Base-by-base conservation (phyloP, 2,329 filamentous ascomycete genomes). In the Xylariomycetidae sp. region DNA sequence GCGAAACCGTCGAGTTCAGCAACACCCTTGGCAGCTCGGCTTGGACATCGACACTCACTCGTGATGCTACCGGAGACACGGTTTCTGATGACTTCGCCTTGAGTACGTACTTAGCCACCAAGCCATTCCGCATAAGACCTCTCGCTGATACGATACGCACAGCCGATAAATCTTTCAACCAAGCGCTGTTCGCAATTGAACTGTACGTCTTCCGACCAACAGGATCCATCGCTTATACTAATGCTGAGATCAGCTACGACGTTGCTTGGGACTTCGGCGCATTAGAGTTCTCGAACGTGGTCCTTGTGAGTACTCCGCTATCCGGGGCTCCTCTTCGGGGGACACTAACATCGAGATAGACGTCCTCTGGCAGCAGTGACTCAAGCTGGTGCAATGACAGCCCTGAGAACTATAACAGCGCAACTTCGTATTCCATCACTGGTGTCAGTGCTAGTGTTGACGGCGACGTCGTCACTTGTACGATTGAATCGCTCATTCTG, bases 401-500 rank as follows among this genome's bases (percentile, higher is more conserved):
- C 8, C 60, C 60, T 0, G 54, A 59, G 27, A 63, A 63, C 37
- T 64, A 64, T 39, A 56, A 60, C 39, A 38, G 43, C 12, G 57
- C 60, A 3, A 57, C 52, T 0, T 51, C 43, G 6, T 63, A 58
- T 35, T 57, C 54, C 3, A 57, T 62, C 23, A 52, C 41, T 7
- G 54, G 54, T 0, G 50, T 60, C 6, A 53, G 38, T 27, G 55
- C 53, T 4, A 56, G 49, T 19, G 58, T 60, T 10, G 55, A 48
- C 18, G 52, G 54, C 10, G 51, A 37, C n/a, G 51, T 49, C 4
- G 57, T 34, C 64, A 77, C 54, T 56, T 79, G 54, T 34, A 52
- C 48, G 6, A 55, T 59, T 13, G 43, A 54, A 29, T 53, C 60
- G 12, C 68, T 81, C 16, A 65, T 80, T 31, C 47, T 58, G 27